Evolutionary conservation across 2,329 filamentous ascomycete genomes (phyloP).

Genomic region (Calonectria hongkongensis): DNA sequence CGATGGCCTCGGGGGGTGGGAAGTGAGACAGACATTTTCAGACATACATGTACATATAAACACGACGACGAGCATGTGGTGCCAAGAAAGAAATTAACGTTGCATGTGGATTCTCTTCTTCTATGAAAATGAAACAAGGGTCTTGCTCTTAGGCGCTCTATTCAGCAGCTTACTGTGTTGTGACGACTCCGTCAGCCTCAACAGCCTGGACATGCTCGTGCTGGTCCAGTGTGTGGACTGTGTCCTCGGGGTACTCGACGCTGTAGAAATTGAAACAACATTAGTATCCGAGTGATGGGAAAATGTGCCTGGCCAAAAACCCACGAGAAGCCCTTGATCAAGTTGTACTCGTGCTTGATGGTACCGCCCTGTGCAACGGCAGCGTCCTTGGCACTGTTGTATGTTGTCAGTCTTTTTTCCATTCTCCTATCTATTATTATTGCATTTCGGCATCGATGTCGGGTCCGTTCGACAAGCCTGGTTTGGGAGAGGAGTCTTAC

Average conservation of each 20-base stretch:
- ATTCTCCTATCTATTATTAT: background rate
- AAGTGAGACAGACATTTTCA: background rate
- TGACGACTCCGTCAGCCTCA: conserved; percentile 83
- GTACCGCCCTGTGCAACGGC: conserved; percentile 85
- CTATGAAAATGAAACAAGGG: conserved; percentile 1
- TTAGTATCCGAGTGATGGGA: background rate
- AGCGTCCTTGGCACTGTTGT: conserved; percentile 83
- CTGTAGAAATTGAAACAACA: conserved; percentile 64
- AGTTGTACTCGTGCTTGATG: conserved; percentile 87
- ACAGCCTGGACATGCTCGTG: conserved; percentile 84
- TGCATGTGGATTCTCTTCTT: conserved; percentile 2
- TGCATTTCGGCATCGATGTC: background rate
- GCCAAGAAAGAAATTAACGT: background rate
- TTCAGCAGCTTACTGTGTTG: conserved; percentile 76
- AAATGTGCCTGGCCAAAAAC: conserved; percentile 61
- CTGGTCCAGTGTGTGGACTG: conserved; percentile 78
- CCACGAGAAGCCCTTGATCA: conserved; percentile 96
- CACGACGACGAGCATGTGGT: background rate
- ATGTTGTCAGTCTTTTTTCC: conserved; percentile 27
- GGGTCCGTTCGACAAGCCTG: background rate
- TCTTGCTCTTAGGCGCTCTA: background rate
- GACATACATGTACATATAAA: background rate
- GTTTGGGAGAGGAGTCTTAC: conserved; percentile 64
- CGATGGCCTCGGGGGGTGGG: background rate
- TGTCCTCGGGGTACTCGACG: conserved; percentile 82